Percentiles rank a stretch among this genome's conserved stretches.
phyloP scores from a whole-genome alignment of 495 filamentous ascomycete species.

The Diplogelasinospora grovesii region DNA sequence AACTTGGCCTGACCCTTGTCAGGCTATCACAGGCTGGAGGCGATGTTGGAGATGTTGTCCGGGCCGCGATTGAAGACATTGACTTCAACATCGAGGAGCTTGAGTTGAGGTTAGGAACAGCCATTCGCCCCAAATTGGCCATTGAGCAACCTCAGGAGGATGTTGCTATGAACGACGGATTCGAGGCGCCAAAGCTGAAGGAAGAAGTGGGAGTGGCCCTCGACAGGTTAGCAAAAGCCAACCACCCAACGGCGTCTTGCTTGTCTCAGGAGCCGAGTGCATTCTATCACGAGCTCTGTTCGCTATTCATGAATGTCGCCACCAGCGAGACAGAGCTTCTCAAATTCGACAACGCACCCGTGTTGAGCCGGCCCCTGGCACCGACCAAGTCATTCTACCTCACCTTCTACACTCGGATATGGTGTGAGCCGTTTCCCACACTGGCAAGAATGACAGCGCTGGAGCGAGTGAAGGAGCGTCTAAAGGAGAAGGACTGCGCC shows the following conservation, averaged over 20 bases:
- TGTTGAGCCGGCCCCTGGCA: conserved; percentile 51
- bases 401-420: conserved; percentile 68
- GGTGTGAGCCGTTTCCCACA: conserved; percentile 64
- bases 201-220: conserved; percentile 17
- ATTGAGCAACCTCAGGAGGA: conserved; percentile 38
- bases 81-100: conserved; percentile 60
- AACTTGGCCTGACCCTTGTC: conserved; percentile 57
- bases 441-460: conserved; percentile 62
- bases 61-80: conserved; percentile 51
- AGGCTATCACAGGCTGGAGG: conserved; percentile 48
- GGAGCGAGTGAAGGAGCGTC: conserved; percentile 45
- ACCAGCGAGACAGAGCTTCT: conserved; percentile 44
- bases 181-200: conserved; percentile 13
- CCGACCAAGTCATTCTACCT: conserved; percentile 58
- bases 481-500: conserved; percentile 42
- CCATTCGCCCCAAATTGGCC: conserved; percentile 44
- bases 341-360: conserved; percentile 50
- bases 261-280: conserved; percentile 34
- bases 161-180: conserved; percentile 44
- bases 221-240: conserved; percentile 32
- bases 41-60: conserved; percentile 51
- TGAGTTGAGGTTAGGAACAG: conserved; percentile 62
- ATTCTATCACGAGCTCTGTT: conserved; percentile 51
- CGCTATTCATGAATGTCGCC: conserved; percentile 55
- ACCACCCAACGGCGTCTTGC: conserved; percentile 36